phyloP scores from a whole-genome alignment of 2,329 filamentous ascomycete genomes.

The Dactylellina drechsleri region DNA sequence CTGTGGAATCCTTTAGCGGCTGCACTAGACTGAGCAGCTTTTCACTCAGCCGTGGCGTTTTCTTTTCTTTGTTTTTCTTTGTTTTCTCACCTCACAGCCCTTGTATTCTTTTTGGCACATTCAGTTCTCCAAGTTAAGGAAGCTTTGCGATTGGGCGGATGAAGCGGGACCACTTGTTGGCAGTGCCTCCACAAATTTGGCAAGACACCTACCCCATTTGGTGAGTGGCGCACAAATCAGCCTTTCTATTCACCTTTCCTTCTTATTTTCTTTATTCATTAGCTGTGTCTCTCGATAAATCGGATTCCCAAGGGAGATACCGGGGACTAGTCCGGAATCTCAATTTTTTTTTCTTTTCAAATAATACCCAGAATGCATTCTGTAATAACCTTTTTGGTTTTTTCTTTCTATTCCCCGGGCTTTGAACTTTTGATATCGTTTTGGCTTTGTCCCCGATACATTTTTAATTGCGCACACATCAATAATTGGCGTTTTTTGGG shows the following conservation, averaged over 20 bases:
- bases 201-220: conserved; percentile 14
- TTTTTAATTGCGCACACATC: conserved; percentile 7
- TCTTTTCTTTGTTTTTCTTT: conserved; percentile 26
- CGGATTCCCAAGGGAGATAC: conserved; percentile 38
- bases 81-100: conserved; percentile 15
- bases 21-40: conserved; percentile 11
- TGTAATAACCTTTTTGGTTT: not conserved
- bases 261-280: conserved; percentile 19
- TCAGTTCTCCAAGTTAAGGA: not conserved
- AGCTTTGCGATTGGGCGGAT: conserved; percentile 43
- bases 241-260: conserved; percentile 7
- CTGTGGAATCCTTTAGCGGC: not conserved
- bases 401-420: conserved; percentile 22
- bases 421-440: conserved; percentile 1
- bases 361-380: conserved; percentile 16
- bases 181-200: conserved; percentile 12
- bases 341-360: conserved; percentile 16
- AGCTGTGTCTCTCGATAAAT: conserved; percentile 10
- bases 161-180: conserved; percentile 20
- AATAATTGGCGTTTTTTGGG: not conserved
- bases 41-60: conserved; percentile 50
- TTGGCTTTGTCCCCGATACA: not conserved
- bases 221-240: conserved; percentile 6
- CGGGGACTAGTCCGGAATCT: not conserved
- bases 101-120: conserved; percentile 8